Conservation (phyloP, 2,329 filamentous ascomycete species). For the Arthrobotrys conoides region DNA sequence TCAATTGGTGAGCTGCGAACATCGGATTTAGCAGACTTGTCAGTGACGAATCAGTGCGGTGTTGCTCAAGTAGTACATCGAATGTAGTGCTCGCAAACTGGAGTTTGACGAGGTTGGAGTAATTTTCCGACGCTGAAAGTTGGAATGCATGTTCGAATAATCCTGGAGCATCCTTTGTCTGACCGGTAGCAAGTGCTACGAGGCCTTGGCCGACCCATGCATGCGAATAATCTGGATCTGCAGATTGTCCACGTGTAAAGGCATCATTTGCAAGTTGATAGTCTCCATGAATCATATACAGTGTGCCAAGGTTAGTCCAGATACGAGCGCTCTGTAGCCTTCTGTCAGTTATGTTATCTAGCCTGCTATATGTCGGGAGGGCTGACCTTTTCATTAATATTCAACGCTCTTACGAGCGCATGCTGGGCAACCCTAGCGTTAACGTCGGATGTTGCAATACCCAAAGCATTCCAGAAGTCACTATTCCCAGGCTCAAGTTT, state of each 20-base stretch:
- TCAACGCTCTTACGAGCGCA: constrained; percentile 90
- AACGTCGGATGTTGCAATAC: constrained; percentile 87
- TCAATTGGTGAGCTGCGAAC: constrained; percentile 87
- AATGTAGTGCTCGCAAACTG: constrained; percentile 86
- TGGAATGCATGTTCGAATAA: constrained; percentile 96
- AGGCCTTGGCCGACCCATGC: constrained; percentile 96
- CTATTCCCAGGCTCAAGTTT: constrained; percentile 93
- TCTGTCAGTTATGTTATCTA: neutral
- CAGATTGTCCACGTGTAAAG: constrained; percentile 91
- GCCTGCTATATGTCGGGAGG: neutral
- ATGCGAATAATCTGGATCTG: constrained; percentile 91
- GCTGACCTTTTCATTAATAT: constrained; percentile 79
- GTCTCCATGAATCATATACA: constrained; percentile 89
- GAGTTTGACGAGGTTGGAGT: constrained; percentile 79
- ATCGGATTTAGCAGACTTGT: constrained; percentile 84
- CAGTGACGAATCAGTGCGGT: constrained; percentile 69
- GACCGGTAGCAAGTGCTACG: constrained; percentile 81
- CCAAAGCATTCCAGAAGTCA: constrained; percentile 97
- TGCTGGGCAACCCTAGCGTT: constrained; percentile 93
- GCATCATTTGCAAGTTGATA: constrained; percentile 87
- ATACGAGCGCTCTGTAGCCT: constrained; percentile 76
- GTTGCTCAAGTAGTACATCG: constrained; percentile 78
- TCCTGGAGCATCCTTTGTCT: constrained; percentile 80
- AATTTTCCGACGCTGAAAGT: constrained; percentile 76
- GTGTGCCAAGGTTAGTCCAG: constrained; percentile 91